Evolutionary conservation across 2,329 filamentous ascomycete genomes (phyloP).

Genomic region (Xylariaceae sp.): DNA sequence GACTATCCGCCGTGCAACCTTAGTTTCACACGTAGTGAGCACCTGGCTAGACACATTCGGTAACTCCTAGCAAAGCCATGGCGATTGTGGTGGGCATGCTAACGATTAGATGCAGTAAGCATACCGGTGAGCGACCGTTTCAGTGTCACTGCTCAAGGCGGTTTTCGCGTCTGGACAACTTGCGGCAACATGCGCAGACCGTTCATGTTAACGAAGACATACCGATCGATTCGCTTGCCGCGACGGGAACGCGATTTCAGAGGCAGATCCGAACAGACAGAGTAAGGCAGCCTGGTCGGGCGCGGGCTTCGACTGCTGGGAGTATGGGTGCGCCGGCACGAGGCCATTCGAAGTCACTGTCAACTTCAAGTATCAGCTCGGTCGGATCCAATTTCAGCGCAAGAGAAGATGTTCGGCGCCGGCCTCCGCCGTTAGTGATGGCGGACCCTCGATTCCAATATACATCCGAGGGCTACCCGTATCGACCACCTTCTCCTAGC

Average conservation of each 20-base stretch:
- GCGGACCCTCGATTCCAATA: slow-evolving; percentile 72
- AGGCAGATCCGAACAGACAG: slow-evolving; percentile 89
- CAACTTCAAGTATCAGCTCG: slow-evolving; percentile 82
- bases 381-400: slow-evolving; percentile 69
- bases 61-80: slow-evolving; percentile 48
- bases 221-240: slow-evolving; percentile 88
- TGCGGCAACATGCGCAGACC: slow-evolving; percentile 95
- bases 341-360: slow-evolving; percentile 85
- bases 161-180: slow-evolving; percentile 92
- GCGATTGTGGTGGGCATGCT: slow-evolving; percentile 14
- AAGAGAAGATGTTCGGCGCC: slow-evolving; percentile 70
- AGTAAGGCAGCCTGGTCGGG: slow-evolving; percentile 75
- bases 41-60: slow-evolving; percentile 93
- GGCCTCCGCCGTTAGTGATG: slow-evolving; percentile 85
- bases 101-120: slow-evolving; percentile 69
- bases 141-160: slow-evolving; percentile 93
- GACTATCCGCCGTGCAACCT: slow-evolving; percentile 93
- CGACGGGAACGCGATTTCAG: slow-evolving; percentile 89
- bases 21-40: slow-evolving; percentile 95
- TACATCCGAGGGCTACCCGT: slow-evolving; percentile 67
- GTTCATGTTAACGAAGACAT: slow-evolving; percentile 98
- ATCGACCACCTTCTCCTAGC: slow-evolving; percentile 70
- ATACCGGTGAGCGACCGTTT: slow-evolving; percentile 95
- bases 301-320: slow-evolving; percentile 77
- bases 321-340: slow-evolving; percentile 73